Conservation (phyloP, 768 basidiomycete species). For the Psilocybe cyanescens region DNA sequence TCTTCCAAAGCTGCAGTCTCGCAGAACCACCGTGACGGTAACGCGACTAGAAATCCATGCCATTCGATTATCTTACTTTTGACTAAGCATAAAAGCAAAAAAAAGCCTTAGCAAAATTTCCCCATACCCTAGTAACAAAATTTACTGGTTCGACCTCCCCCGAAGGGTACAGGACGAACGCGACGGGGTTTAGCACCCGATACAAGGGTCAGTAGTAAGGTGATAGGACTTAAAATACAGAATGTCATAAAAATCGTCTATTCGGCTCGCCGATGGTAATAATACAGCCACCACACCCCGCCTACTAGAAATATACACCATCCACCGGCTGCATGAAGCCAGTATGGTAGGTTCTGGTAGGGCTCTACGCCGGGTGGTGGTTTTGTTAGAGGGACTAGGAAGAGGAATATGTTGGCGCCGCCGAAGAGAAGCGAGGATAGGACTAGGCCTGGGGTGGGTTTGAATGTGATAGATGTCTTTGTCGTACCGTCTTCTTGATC, state of each 20-base stretch:
- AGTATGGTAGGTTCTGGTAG: conserved; percentile 62
- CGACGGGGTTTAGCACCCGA: too few relatives aligned
- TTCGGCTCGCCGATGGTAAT: not conserved
- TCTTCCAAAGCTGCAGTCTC: too few relatives aligned
- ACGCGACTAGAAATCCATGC: too few relatives aligned
- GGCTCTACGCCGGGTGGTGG: conserved; percentile 50
- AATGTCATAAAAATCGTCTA: not conserved
- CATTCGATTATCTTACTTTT: too few relatives aligned
- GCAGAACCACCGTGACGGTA: too few relatives aligned
- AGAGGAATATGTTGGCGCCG: conserved; percentile 60
- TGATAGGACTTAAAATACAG: too few relatives aligned
- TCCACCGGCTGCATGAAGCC: conserved; percentile 46
- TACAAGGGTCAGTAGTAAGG: too few relatives aligned
- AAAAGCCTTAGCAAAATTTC: too few relatives aligned
- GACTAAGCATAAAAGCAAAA: too few relatives aligned
- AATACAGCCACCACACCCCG: conserved; percentile 35
- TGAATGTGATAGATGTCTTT: conserved; percentile 1
- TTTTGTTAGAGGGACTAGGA: conserved; percentile 55
- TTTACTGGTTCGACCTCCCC: too few relatives aligned
- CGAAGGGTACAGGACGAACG: too few relatives aligned
- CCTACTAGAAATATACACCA: conserved; percentile 43
- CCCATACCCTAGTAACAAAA: too few relatives aligned
- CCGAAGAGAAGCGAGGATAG: conserved; percentile 50
- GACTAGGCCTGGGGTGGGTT: conserved; percentile 14
- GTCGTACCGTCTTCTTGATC: not conserved